A percentile compares a stretch with the other conserved stretches of the same genome.
Evolutionary conservation across 202 grass and related monocot species (phyloP).

Genomic region (Cymbopogon flexuosus): DNA sequence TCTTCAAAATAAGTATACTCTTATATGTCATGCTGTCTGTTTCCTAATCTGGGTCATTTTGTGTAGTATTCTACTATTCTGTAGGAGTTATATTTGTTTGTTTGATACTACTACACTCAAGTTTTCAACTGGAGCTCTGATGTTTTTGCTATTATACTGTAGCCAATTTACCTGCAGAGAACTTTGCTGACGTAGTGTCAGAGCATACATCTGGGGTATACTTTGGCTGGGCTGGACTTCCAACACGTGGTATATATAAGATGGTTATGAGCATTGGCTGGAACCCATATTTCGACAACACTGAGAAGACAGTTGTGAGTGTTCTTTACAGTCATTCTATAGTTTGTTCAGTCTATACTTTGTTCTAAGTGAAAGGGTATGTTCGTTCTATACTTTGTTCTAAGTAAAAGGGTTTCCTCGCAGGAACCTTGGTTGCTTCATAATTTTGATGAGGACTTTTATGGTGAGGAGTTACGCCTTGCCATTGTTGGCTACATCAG

Average conservation of each 20-base stretch:
- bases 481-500: slow-evolving; percentile 89
- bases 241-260: slow-evolving; percentile 65
- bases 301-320: slow-evolving; percentile 84
- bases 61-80: not conserved
- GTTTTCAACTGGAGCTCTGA: slow-evolving; percentile 22
- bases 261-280: slow-evolving; percentile 99
- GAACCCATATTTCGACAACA: slow-evolving; percentile 95
- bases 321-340: slow-evolving; percentile 8
- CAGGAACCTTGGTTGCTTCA: slow-evolving; percentile 99
- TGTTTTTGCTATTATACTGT: slow-evolving; percentile 28
- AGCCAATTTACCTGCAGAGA: slow-evolving; percentile 93
- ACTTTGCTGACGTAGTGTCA: slow-evolving; percentile 63
- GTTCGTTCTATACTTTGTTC: slow-evolving; percentile 12
- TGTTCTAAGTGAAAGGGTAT: slow-evolving; percentile 17
- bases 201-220: slow-evolving; percentile 93
- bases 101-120: not conserved
- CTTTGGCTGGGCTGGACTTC: slow-evolving; percentile 86
- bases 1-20: not conserved
- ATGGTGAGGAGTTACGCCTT: slow-evolving; percentile 84
- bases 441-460: slow-evolving; percentile 75
- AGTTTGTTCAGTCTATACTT: not conserved
- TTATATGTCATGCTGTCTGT: not conserved
- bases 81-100: slow-evolving; percentile 10
- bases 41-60: not conserved
- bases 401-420: slow-evolving; percentile 19